Conservation (phyloP, 2,329 filamentous ascomycete genomes). For the Coniochaeta sp. region DNA sequence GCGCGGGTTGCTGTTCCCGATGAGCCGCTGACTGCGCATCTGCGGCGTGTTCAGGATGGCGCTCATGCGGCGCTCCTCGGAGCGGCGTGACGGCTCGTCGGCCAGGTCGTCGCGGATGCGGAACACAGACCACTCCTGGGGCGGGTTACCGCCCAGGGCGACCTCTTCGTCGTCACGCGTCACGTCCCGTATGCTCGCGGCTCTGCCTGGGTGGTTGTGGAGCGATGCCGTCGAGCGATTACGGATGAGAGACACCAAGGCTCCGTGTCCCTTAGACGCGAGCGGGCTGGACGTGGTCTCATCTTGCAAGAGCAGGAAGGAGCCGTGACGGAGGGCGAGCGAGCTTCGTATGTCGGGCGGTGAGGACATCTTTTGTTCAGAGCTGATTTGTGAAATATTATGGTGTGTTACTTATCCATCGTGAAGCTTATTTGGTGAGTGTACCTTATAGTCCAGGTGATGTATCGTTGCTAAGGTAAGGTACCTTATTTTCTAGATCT, state of each 20-base stretch:
- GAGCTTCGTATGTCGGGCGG: slow-evolving; percentile 8
- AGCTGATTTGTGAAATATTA: background rate
- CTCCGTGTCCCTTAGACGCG: slow-evolving; percentile 25
- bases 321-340: slow-evolving; percentile 13
- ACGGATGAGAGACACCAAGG: slow-evolving; percentile 26
- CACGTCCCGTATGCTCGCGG: background rate
- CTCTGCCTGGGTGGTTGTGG: background rate
- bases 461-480: background rate
- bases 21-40: slow-evolving; percentile 77
- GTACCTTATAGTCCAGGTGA: background rate
- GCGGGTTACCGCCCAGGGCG: background rate
- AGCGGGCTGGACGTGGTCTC: slow-evolving; percentile 52
- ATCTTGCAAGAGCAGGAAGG: slow-evolving; percentile 24
- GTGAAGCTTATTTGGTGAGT: background rate
- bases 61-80: slow-evolving; percentile 52
- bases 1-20: slow-evolving; percentile 79
- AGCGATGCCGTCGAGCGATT: slow-evolving; percentile 38
- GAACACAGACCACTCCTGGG: background rate
- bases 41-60: slow-evolving; percentile 59
- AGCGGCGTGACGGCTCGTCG: slow-evolving; percentile 33
- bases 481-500: no score
- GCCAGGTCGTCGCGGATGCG: slow-evolving; percentile 22
- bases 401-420: background rate
- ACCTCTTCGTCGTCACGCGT: slow-evolving; percentile 14
- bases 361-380: slow-evolving; percentile 13